phyloP scores from a whole-genome alignment of 116 monocot species.

The Cymodocea nodosa region DNA sequence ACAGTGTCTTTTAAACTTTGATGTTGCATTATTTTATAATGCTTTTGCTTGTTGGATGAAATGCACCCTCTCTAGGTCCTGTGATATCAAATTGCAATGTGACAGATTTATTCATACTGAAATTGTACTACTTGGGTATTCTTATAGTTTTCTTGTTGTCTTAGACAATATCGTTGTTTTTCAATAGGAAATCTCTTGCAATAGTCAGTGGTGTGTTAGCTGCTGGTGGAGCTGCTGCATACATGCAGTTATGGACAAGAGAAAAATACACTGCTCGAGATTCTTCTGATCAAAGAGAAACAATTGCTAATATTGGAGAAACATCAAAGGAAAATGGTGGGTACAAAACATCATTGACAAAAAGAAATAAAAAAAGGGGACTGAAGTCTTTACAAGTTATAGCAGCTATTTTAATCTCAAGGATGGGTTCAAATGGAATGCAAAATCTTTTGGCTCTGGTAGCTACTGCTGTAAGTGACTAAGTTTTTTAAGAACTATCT shows the following conservation, averaged over 20 bases:
- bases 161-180: not conserved
- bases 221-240: slow-evolving; percentile 75
- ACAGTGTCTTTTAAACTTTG: no score
- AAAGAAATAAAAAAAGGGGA: slow-evolving; percentile 28
- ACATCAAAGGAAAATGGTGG: slow-evolving; percentile 33
- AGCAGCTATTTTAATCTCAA: slow-evolving; percentile 69
- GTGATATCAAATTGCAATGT: no score
- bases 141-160: not conserved
- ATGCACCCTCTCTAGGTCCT: no score
- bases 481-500: not conserved
- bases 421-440: slow-evolving; percentile 52
- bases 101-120: no score
- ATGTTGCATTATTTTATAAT: no score
- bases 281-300: slow-evolving; percentile 5
- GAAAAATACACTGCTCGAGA: slow-evolving; percentile 12
- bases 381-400: slow-evolving; percentile 70
- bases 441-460: slow-evolving; percentile 50
- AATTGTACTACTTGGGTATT: no score
- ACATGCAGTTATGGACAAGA: slow-evolving; percentile 26
- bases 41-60: no score
- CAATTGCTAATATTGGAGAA: slow-evolving; percentile 1
- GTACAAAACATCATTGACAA: slow-evolving; percentile 16
- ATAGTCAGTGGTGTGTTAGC: slow-evolving; percentile 45
- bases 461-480: slow-evolving; percentile 42
- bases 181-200: slow-evolving; percentile 58